A percentile compares a stretch with the other conserved stretches of the same genome.
These are phyloP conservation scores for Puccinia novopanici DNA, from an alignment of 1,284 basidiomycete species.

Conservation along the genomic window DNA sequence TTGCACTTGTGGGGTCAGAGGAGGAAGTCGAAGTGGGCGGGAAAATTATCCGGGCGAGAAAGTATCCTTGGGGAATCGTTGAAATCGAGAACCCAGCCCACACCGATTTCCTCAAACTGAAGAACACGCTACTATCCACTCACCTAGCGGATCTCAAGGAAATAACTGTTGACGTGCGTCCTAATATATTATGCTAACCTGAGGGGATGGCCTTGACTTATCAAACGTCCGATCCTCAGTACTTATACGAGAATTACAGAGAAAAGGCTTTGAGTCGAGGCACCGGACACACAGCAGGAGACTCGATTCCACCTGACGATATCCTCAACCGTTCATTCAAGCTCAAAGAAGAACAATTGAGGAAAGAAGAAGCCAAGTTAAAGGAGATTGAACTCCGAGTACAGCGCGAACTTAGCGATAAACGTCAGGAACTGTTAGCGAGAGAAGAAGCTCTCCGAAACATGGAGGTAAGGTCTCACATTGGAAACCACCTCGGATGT, in stretches of 20 bases:
- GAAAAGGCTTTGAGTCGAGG: conserved; percentile 96
- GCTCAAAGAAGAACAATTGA: conserved; percentile 97
- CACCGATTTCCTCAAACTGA: conserved; percentile 90
- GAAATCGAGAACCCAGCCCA: conserved; percentile 99
- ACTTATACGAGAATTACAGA: conserved; percentile 81
- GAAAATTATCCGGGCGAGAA: conserved; percentile 83
- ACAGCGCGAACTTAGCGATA: conserved; percentile 97
- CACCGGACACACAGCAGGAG: conserved; percentile 57
- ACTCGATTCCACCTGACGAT: conserved; percentile 74
- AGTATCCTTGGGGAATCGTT: conserved; percentile 97
- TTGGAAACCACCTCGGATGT: no score
- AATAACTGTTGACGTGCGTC: conserved; percentile 88
- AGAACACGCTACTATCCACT: conserved; percentile 73
- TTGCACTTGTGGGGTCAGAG: conserved; percentile 95
- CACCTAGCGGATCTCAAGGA: conserved; percentile 57
- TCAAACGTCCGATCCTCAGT: neutral
- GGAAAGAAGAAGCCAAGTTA: conserved; percentile 77
- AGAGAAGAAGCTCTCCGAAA: conserved; percentile 60
- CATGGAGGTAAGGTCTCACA: conserved; percentile 29
- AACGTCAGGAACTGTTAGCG: conserved; percentile 81
- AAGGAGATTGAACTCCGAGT: conserved; percentile 98
- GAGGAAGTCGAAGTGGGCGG: conserved; percentile 87
- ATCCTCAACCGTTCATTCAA: conserved; percentile 93
- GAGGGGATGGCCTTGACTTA: conserved; percentile 53
- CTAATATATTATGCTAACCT: neutral